A percentile compares a stretch with the other conserved stretches of the same genome.
These are phyloP conservation scores for Lepiota brunneoincarnata DNA, from an alignment of 768 basidiomycete species.

Conservation along the genomic window DNA sequence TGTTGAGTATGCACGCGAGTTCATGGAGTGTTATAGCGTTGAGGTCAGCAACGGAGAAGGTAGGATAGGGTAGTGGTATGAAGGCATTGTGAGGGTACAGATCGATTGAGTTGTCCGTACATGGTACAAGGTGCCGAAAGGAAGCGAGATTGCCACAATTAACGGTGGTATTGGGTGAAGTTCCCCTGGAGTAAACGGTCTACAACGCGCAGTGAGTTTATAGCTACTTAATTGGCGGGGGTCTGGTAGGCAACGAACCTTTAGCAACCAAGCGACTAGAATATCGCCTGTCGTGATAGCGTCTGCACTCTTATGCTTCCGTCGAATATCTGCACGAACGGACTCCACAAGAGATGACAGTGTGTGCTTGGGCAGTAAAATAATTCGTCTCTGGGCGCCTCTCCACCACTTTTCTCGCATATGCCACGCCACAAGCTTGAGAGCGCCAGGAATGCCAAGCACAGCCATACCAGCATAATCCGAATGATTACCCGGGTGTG, in stretches of 20 bases:
- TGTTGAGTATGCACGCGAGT: conserved; percentile 21
- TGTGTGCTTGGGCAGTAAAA: conserved; percentile 30
- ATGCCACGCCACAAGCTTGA: conserved; percentile 34
- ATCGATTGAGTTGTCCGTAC: conserved; percentile 16
- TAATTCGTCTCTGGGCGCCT: conserved; percentile 30
- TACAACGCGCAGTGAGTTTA: conserved; percentile 12
- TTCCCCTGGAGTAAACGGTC: conserved; percentile 33
- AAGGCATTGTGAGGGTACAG: conserved; percentile 38
- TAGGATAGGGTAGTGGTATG: conserved; percentile 38
- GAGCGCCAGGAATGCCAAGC: conserved; percentile 25
- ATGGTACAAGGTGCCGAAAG: conserved; percentile 28
- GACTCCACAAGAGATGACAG: conserved; percentile 26
- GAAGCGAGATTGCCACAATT: conserved; percentile 37
- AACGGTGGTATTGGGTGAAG: conserved; percentile 25
- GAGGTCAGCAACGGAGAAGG: conserved; percentile 31
- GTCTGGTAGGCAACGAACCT: conserved; percentile 21
- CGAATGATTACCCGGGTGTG: conserved; percentile 12
- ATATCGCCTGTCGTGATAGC: conserved; percentile 35
- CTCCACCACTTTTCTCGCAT: conserved; percentile 34
- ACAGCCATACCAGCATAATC: conserved; percentile 20
- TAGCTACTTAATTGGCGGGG: background rate
- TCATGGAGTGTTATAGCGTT: conserved; percentile 26
- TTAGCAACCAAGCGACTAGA: conserved; percentile 38
- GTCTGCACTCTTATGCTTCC: conserved; percentile 13
- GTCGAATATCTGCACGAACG: conserved; percentile 23